Base-by-base conservation (phyloP, 1,284 basidiomycete genomes). In the Leccinum subrobustum region DNA sequence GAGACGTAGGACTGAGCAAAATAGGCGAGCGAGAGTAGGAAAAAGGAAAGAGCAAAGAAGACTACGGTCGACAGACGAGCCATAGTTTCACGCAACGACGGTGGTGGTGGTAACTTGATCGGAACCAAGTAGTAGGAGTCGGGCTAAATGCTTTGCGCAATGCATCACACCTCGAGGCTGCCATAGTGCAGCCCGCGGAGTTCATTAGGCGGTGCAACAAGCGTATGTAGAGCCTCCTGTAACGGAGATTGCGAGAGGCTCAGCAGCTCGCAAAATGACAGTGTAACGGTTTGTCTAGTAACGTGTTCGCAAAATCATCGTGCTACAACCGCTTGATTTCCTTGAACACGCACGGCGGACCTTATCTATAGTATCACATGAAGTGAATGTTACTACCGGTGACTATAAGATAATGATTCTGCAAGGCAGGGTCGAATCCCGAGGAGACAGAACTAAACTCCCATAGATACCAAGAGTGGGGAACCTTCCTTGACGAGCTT, bases 401-500 rank as follows among this genome's bases (percentile, higher is more conserved):
- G 16, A 35, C 35, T 29, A 31, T 37, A 54, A 9, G n/a, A 37
- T 16, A 9, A 25, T 37, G 33, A 3, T 35, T 35, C 11, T 35
- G 33, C 16, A 42, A 33, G 52, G 27, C n/a, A 31, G 25, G 35
- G 25, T 20, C 6, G 27, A 47, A 37, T 61, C 18, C 23, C 4
- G 48, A 60, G 25, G 37, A 59, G 6, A 55, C 44, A 23, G 16
- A 23, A 44, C 59, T 47, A 71, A 59, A 71, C 59, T 27, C 73
- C 71, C 16, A 74, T 61, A 11, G 61, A 62, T n/a, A 57, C 64
- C 55, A 72, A 69, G 2, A 63, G 67, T 5, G 68, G 60, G n/a
- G 75, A 65, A 31, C 83, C 82, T 56, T 87, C 84, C 60, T 76
- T 77, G 35, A 83, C 75, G 50, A 90, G 65, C 7, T 60, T 68